Evolutionary conservation across 2,329 filamentous ascomycete genomes (phyloP), one percentile per base, ranked within the genome.

Genomic region (Fusarium sp.): DNA sequence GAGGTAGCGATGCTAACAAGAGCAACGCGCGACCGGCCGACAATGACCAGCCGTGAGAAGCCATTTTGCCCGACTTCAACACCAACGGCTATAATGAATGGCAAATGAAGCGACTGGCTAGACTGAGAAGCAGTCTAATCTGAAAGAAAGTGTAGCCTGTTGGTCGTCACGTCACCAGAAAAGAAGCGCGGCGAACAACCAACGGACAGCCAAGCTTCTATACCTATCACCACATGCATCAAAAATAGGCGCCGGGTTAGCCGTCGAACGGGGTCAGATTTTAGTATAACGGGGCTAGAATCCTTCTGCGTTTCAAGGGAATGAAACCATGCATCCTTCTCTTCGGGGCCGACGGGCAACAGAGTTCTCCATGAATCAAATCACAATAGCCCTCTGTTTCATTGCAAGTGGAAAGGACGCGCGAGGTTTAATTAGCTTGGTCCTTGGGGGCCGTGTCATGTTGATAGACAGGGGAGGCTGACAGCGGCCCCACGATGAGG

Each of bases 1-100:
- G 56, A 17, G 73, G 69, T 51, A 75, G 17, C 12, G 64, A 63
- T 20, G 66, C 72, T 33, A 75, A 44, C 17, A 66, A 63, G 56
- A 75, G 29, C 24, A 75, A 56, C 8, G 67, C 62, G 17, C 63
- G 63, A 14, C 62, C 20, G 7, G 46, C 49, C 17, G 46, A 51
- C 24, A 51, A n/a, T n/a, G 66, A 58, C 66, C 46, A 61, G 24
- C 38, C 51, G 1, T 62, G 44, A 42, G 40, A 75, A 35, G 69
- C 38, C 73, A 75, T 27, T 40, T 63, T 55, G 38, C 44, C 35
- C 29, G n/a, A 27, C 16, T 20, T 36, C 2, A 56, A 42, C 1
- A 22, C 20, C 1, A n/a, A 14, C 14, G 46, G 27, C 44, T 31
- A 38, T 16, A 29, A 66, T n/a, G 51, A 66, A 20, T 24, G 61